Base-by-base conservation (phyloP, 73 alveolate genomes). In the Stentor roeselii region DNA sequence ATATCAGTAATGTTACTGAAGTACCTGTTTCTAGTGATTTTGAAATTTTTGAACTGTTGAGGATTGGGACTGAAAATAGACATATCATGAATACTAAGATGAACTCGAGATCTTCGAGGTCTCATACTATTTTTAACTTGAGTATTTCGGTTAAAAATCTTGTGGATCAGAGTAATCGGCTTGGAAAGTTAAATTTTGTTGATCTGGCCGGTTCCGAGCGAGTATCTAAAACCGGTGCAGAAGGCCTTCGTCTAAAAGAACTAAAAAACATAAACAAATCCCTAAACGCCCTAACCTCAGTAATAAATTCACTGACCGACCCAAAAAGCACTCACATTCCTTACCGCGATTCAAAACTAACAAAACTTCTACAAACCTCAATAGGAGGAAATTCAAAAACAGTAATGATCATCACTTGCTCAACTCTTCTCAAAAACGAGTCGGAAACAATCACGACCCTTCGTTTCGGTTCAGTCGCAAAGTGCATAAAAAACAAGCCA, bases 351-450 rank as follows among this genome's bases (percentile, higher is more conserved):
- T 92, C 97, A 14, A 89, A 89, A 60, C 87, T 92, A 11, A 92
- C 99, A 30, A 92, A 90, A 85, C 90, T 89, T 85, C 84, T 95
- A 50, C 91, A 92, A 83, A 98, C 93, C 80, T 92, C 97, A 21
- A 78, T 95, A 61, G 97, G 98, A 0, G 99, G 99, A 41, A 92
- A 93, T 82, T 84, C 99, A 31, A 95, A 93, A 78, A 95, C 99
- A 31, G 88, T 90, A 85, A 83, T 95, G 36, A 92, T 94, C 42
- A 89, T 92, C 6, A 86, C 92, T 76, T 89, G 92, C 40, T 86
- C 95, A 35, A 96, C 96, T 78, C 78, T 87, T 39, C 61, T 75
- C 75, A 87, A 74, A 36, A 95, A 94, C 80, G 78, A 83, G 74
- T 84, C 82, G 67, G 98, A 94, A 85, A 88, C 95, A 38, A 84